Evolutionary conservation across 148 eudicot species (phyloP).

Genomic region (Silene uniflora): DNA sequence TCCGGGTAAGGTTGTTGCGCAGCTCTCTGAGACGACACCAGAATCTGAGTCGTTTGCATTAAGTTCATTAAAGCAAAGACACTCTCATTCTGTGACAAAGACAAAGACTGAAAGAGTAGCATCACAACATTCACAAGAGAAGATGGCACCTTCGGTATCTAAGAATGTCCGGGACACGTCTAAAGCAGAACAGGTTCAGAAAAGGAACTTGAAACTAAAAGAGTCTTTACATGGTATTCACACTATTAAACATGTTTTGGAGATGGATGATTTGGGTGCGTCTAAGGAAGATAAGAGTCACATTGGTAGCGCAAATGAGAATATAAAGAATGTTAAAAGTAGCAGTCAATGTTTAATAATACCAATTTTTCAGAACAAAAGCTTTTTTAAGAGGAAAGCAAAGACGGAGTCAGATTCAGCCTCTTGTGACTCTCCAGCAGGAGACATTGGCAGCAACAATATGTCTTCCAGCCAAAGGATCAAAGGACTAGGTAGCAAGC

Average conservation of each 20-base stretch:
- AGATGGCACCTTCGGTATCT: conserved; percentile 35
- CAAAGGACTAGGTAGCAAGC: background rate
- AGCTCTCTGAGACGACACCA: conserved; percentile 26
- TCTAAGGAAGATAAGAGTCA: conserved; percentile 27
- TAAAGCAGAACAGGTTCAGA: conserved; percentile 24
- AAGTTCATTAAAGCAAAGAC: conserved; percentile 26
- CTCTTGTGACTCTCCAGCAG: conserved; percentile 25
- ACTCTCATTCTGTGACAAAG: conserved; percentile 21
- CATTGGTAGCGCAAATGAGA: conserved; percentile 15
- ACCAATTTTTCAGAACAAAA: conserved; percentile 36
- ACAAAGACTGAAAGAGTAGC: conserved; percentile 23
- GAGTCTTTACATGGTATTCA: conserved; percentile 25
- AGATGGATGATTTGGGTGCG: conserved; percentile 33
- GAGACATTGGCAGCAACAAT: conserved; percentile 19
- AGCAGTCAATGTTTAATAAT: conserved; percentile 29
- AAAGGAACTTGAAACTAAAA: conserved; percentile 27
- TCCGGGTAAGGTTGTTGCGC: conserved; percentile 40
- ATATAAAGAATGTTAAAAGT: conserved; percentile 23
- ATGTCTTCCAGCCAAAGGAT: too few species aligned
- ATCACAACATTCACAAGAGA: conserved; percentile 33
- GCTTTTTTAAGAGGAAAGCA: conserved; percentile 35
- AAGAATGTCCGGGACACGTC: conserved; percentile 21
- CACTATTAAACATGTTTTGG: conserved; percentile 32
- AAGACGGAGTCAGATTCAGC: conserved; percentile 30
- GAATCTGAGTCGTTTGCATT: conserved; percentile 22